These are phyloP conservation scores for Breviolum minutum DNA, from an alignment of 73 alveolate genomes.

Conservation along the genomic window DNA sequence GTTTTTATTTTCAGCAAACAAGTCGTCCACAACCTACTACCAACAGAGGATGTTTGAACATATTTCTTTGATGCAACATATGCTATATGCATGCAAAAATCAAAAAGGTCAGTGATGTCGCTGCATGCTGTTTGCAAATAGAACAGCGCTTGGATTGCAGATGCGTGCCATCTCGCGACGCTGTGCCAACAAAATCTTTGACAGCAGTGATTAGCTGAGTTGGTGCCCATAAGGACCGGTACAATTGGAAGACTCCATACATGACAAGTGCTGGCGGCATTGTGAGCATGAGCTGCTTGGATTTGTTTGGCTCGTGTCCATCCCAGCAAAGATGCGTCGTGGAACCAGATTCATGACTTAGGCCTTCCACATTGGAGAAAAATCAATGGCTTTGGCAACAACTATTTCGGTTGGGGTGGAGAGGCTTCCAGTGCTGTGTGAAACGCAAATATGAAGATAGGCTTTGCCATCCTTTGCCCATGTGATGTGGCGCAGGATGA, in stretches of 20 bases:
- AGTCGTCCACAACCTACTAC: too few species aligned
- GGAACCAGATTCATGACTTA: background rate
- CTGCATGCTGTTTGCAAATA: background rate
- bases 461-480: background rate
- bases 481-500: constrained; percentile 32
- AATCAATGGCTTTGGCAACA: constrained; percentile 94
- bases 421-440: constrained; percentile 4
- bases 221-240: constrained; percentile 20
- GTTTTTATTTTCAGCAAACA: background rate
- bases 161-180: background rate
- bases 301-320: background rate
- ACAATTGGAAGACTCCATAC: constrained; percentile 86
- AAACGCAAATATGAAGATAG: background rate
- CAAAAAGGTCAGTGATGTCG: background rate
- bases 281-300: constrained; percentile 54
- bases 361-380: constrained; percentile 66
- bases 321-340: background rate
- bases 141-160: background rate
- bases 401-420: constrained; percentile 93
- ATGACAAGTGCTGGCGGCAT: constrained; percentile 84
- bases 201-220: background rate
- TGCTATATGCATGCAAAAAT: background rate
- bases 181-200: too few species aligned
- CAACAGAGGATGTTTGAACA: too few species aligned
- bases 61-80: too few species aligned